Evolutionary conservation across 2,329 filamentous ascomycete species (phyloP), one percentile per base, ranked within the genome.

Genomic region (Penicillium italicum): DNA sequence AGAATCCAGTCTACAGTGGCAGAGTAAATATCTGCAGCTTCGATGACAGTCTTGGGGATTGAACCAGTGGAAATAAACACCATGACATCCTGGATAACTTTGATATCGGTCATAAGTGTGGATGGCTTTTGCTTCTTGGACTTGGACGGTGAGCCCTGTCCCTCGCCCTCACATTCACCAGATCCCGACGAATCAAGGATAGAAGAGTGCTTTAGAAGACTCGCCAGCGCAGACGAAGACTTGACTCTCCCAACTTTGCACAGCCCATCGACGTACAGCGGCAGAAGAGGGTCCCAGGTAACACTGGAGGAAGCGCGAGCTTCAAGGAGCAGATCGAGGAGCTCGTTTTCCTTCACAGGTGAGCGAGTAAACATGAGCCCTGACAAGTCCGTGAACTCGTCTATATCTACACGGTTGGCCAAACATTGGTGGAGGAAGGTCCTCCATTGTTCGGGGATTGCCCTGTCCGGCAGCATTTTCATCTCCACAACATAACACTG

Each of bases 21-120:
- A 43, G 63, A 61, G 47, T 74, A 73, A 3, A 71, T 69, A 24
- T 67, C 63, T 12, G 67, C 63, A 3, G 68, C 68, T 47, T 75
- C 73, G 1, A 63, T 31, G 11, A 61, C 53, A 14, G 66, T 65
- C 48, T 66, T 68, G 4, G 72, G 70, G 4, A 69, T 61, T 34
- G 55, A 58, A 1, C 73, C 72, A 7, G 72, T 68, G 3, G 74
- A 74, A 26, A 76, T 62, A 10, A 71, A 68, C 31, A 74, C 66
- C 66, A 75, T 74, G 22, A 70, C 63, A 66, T 76, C 73, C 53
- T 76, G 74, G 33, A 76, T 69, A 53, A 76, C 68, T 44, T 71
- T 69, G 38, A 73, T 75, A 62, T 76, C 74, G 0, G 72, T 75
- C 73, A 76, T 75, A 2, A 77, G 59, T 0, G 73, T 76, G 16